These are phyloP conservation scores for Aspergillus tanneri DNA, from an alignment of 2,329 filamentous ascomycete genomes.

Conservation along the genomic window DNA sequence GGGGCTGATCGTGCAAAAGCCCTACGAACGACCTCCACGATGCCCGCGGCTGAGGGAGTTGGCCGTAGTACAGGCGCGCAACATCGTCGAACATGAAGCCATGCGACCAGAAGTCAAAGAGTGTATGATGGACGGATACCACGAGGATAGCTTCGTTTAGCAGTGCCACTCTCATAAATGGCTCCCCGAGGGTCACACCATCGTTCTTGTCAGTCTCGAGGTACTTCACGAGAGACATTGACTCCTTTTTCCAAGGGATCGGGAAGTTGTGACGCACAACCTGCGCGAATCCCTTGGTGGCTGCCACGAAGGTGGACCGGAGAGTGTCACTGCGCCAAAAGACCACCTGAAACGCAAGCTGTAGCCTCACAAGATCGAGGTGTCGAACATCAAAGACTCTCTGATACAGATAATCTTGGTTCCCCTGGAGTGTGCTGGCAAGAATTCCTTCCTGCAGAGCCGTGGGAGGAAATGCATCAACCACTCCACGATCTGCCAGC, in stretches of 20 bases:
- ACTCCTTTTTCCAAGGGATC: conserved; percentile 3
- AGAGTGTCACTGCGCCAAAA: neutral
- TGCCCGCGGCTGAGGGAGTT: neutral
- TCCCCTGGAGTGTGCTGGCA: conserved; percentile 1
- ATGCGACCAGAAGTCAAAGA: conserved; percentile 12
- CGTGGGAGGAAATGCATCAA: conserved; percentile 7
- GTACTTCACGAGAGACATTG: neutral
- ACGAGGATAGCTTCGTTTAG: conserved; percentile 1
- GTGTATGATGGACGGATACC: conserved; percentile 5
- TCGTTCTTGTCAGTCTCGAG: neutral
- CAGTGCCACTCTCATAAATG: conserved; percentile 4
- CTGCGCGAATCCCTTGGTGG: neutral
- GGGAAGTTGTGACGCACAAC: conserved; percentile 4
- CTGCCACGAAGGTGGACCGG: conserved; percentile 1
- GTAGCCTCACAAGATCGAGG: neutral
- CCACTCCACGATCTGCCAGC: conserved; percentile 1
- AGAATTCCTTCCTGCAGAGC: conserved; percentile 9
- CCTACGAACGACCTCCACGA: conserved; percentile 5
- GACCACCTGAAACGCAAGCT: conserved; percentile 2
- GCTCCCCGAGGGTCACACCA: neutral
- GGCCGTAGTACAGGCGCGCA: conserved; percentile 2
- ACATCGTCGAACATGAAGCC: conserved; percentile 10
- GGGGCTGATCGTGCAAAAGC: neutral
- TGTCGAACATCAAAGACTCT: conserved; percentile 6
- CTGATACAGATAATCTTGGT: conserved; percentile 6